A percentile compares a stretch with the other conserved stretches of the same genome.
Evolutionary conservation across 305 asterid species (phyloP).

Genomic region (Fraxinus platypoda): DNA sequence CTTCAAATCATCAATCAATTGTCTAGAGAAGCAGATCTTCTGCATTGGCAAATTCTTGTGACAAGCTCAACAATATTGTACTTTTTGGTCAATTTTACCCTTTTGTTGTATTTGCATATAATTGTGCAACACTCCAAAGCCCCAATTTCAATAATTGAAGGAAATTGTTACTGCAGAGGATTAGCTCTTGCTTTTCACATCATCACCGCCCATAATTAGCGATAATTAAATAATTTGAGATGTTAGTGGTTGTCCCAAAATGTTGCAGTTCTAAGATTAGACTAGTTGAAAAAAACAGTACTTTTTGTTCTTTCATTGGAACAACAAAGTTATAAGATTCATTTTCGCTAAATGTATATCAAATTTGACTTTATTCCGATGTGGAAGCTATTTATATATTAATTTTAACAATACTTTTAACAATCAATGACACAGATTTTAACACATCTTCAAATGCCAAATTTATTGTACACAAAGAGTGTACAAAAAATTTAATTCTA

Average conservation of each 20-base stretch:
- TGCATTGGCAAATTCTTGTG: slow-evolving; percentile 5
- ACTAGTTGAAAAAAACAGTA: slow-evolving; percentile 8
- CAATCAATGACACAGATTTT: no score
- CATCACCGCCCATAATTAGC: slow-evolving; percentile 30
- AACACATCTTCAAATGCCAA: no score
- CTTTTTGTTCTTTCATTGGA: not conserved
- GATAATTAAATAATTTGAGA: slow-evolving; percentile 12
- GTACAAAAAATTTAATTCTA: no score
- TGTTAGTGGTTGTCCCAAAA: not conserved
- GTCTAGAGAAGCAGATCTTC: slow-evolving; percentile 18
- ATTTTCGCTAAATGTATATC: no score
- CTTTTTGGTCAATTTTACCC: slow-evolving; percentile 4
- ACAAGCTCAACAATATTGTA: slow-evolving; percentile 22
- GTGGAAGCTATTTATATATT: no score
- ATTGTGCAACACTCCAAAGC: slow-evolving; percentile 19
- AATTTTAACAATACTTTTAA: no score
- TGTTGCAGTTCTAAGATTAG: not conserved
- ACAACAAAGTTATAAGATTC: not conserved
- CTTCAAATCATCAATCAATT: slow-evolving; percentile 24
- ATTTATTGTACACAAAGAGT: no score
- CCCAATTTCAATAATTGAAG: not conserved
- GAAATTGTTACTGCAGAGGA: slow-evolving; percentile 11
- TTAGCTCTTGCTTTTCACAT: slow-evolving; percentile 13
- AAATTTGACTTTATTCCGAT: no score
- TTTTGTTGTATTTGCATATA: not conserved